Base-by-base conservation (phyloP, 2,329 filamentous ascomycete species). In the Monosporascus sp. region DNA sequence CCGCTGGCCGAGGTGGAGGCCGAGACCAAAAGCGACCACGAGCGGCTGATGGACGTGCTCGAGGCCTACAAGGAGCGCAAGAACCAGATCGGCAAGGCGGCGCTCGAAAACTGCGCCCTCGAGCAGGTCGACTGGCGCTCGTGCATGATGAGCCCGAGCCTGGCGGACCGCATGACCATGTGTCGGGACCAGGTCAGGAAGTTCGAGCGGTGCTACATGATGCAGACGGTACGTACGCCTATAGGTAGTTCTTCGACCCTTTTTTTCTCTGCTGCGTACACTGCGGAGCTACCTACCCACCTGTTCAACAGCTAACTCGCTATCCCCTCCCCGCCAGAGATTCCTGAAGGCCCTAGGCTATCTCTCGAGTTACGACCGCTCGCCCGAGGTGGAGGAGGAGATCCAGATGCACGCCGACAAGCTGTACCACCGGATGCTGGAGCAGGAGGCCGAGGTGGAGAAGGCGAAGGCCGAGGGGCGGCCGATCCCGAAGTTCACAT, bases 331-430 rank as follows among this genome's bases (percentile, higher is more conserved):
- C 9, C 7, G 37, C 41, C 57, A 91, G 82, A 88, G 93, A 70
- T 92, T 99, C 62, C 75, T 99, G 28, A 91, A 93, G 71, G 91
- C 92, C 1, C 74, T 99, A 18, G 94, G 94, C 5, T 97, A 97
- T 68, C 80, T 95, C 37, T 82, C 84, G 7, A 83, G 82, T 26
- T 76, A 82, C 57, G 81, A 87, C 45, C 81, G 85, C 22, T 75
- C 86, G 8, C 74, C 79, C 0, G 79, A 85, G 31, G 80, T 89
- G 50, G 89, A 96, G 63, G 92, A 97, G 69, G 83, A 87, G 61
- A 91, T 99, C 57, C 94, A 97, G 72, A 90, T 97, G 86, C 92
- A 97, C 70, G 93, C 93, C 55, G 94, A 99, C 74, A 84, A 83
- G 58, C 78, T 99, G 41, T 99, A 91, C 71, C 88, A 93, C 65